Conservation (phyloP, 1,139 yeast genomes). For the Magnusiomyces clavatus region DNA sequence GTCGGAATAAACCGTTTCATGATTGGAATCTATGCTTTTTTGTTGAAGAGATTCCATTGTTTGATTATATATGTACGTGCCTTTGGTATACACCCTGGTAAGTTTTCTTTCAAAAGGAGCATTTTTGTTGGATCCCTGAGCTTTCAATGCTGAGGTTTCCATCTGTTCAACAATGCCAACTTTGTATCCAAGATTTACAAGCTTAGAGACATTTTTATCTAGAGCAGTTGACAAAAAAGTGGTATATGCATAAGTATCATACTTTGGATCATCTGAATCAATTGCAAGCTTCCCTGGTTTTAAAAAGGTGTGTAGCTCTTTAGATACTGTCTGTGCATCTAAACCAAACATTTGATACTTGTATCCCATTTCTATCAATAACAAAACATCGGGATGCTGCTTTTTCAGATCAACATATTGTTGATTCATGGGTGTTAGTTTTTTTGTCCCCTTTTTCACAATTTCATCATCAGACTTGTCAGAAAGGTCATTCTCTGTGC, state of each 20-base stretch:
- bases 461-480: too few species aligned
- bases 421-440: slow-evolving; percentile 69
- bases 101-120: slow-evolving; percentile 62
- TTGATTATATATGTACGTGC: slow-evolving; percentile 39
- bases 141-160: slow-evolving; percentile 73
- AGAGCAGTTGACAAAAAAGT: slow-evolving; percentile 75
- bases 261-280: slow-evolving; percentile 38
- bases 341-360: slow-evolving; percentile 79
- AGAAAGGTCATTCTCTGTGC: too few species aligned
- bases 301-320: slow-evolving; percentile 59
- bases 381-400: slow-evolving; percentile 53
- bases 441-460: slow-evolving; percentile 13
- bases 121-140: slow-evolving; percentile 34
- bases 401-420: slow-evolving; percentile 63
- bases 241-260: slow-evolving; percentile 68
- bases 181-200: slow-evolving; percentile 37
- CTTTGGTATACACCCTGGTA: slow-evolving; percentile 70
- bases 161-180: slow-evolving; percentile 84
- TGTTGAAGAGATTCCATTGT: too few species aligned
- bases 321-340: slow-evolving; percentile 68
- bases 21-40: too few species aligned
- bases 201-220: slow-evolving; percentile 57
- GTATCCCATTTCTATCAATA: slow-evolving; percentile 85
- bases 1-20: too few species aligned
- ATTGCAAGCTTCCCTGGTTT: slow-evolving; percentile 55